Evolutionary conservation across 371 early-diverging fungal genomes (phyloP).

Genomic region (Apophysomyces sp.): DNA sequence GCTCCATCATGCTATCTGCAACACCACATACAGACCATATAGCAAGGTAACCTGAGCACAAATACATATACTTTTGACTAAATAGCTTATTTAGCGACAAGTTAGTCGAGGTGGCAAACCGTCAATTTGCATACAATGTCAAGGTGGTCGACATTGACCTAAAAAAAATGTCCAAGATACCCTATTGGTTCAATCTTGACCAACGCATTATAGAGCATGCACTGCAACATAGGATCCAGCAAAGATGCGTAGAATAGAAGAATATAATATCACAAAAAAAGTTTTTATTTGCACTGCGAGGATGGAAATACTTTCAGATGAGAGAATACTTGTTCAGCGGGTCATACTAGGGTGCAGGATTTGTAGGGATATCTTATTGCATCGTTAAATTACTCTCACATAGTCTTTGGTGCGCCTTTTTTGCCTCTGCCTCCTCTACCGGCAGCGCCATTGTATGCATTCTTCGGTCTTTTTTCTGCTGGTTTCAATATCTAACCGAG

Average conservation of each 20-base stretch:
- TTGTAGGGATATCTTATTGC: constrained; percentile 2
- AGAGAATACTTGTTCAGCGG: not conserved
- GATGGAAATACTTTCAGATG: not conserved
- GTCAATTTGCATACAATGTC: constrained; percentile 22
- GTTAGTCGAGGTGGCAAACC: not conserved
- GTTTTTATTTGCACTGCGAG: not conserved
- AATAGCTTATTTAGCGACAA: not conserved
- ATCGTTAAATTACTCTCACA: constrained; percentile 10
- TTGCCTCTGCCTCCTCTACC: constrained; percentile 15
- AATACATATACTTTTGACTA: not conserved
- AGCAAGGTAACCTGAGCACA: constrained; percentile 5
- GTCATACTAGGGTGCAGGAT: not conserved
- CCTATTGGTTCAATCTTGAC: constrained; percentile 48
- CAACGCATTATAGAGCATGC: constrained; percentile 44
- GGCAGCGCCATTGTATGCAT: constrained; percentile 16
- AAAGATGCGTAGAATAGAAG: not conserved
- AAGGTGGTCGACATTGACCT: constrained; percentile 55
- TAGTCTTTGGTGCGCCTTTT: constrained; percentile 8
- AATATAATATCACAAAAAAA: not conserved
- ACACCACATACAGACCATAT: not conserved
- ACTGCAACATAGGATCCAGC: not conserved
- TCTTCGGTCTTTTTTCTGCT: constrained; percentile 29
- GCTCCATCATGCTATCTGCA: constrained; percentile 49
- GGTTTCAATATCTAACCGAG: constrained; percentile 27
- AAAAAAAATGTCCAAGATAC: constrained; percentile 47